Evolutionary conservation across 495 filamentous ascomycete species (phyloP).

Genomic region (Ramalina intermedia): DNA sequence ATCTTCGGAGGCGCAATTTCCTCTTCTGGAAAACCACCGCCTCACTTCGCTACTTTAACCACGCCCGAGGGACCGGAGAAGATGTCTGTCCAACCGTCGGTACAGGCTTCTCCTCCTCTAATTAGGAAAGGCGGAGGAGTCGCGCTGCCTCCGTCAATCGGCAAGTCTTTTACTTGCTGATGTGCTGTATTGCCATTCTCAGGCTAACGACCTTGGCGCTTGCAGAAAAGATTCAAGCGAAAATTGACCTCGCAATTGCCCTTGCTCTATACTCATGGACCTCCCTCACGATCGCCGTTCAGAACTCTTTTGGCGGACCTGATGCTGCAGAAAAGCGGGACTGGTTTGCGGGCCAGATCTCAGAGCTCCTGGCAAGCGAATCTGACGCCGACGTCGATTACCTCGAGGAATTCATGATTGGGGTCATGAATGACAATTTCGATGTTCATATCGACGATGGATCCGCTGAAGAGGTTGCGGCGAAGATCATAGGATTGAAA

Average conservation of each 20-base stretch:
- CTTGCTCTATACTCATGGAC: constrained; percentile 72
- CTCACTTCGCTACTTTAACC: too few relatives aligned
- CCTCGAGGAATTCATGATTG: constrained; percentile 65
- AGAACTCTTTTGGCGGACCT: constrained; percentile 77
- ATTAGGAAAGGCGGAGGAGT: constrained; percentile 8
- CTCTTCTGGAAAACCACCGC: too few relatives aligned
- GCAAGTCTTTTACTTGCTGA: neutral
- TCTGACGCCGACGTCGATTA: constrained; percentile 72
- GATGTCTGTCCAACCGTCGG: too few relatives aligned
- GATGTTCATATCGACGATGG: constrained; percentile 84
- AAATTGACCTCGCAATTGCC: constrained; percentile 72
- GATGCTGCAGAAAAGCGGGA: constrained; percentile 76
- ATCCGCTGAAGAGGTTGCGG: constrained; percentile 58
- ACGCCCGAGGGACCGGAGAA: too few relatives aligned
- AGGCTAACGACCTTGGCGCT: neutral
- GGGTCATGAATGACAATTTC: constrained; percentile 93
- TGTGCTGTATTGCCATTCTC: neutral
- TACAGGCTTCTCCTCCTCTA: too few relatives aligned
- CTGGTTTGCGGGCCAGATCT: constrained; percentile 85
- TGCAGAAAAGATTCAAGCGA: constrained; percentile 23
- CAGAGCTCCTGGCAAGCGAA: constrained; percentile 57
- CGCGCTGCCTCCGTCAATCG: constrained; percentile 13
- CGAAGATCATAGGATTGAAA: constrained; percentile 52
- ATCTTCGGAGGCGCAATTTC: too few relatives aligned
- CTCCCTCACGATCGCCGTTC: constrained; percentile 73